Base-by-base conservation (phyloP, 768 basidiomycete genomes). In the Podaxis carcinomalis region DNA sequence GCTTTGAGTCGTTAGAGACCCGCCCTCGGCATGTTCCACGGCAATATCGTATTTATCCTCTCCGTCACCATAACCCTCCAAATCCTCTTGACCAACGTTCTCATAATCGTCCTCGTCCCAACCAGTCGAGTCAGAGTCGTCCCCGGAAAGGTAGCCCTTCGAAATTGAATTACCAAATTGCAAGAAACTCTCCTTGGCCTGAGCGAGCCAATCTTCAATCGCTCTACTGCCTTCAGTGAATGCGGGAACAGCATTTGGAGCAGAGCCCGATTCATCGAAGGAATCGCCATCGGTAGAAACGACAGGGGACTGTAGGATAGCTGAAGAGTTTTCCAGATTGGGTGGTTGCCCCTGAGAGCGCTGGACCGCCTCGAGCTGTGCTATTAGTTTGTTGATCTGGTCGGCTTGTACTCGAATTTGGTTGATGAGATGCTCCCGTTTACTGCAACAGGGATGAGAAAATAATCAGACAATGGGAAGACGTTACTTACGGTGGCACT, bases 371-470 rank as follows among this genome's bases (percentile, higher is more conserved):
- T 90, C 89, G 19, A 92, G 80, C 69, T 89, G 80, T 0, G 78
- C 75, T 86, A 91, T 90, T 51, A 92, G 76, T 27, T 83, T 80
- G 69, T 85, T 80, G 44, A 92, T 93, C 72, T 88, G 82, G 7
- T 82, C 76, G 10, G 89, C 89, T 66, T 92, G 90, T 42, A 85
- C 80, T 44, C 85, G 84, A 62, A 93, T 92, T 72, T 91, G 80
- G 61, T 82, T 86, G 57, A 92, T 77, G n/a, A 93, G 79, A 65
- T 87, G 79, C 67, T 92, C 91, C 13, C 91, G 88, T 79, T 92
- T 92, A 42, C 90, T 93, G 62, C 23, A 47, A 37, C 39, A 59
- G 60, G 23, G 28, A 56, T 64, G 36, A 62, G 53, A 11, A n/a
- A 27, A 27, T 36, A 40, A 35, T 39, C 27, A 42, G 19, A 23